A percentile compares a stretch with the other conserved stretches of the same genome.
Evolutionary conservation across 768 basidiomycete genomes (phyloP).

Genomic region (Coprinellus micaceus): DNA sequence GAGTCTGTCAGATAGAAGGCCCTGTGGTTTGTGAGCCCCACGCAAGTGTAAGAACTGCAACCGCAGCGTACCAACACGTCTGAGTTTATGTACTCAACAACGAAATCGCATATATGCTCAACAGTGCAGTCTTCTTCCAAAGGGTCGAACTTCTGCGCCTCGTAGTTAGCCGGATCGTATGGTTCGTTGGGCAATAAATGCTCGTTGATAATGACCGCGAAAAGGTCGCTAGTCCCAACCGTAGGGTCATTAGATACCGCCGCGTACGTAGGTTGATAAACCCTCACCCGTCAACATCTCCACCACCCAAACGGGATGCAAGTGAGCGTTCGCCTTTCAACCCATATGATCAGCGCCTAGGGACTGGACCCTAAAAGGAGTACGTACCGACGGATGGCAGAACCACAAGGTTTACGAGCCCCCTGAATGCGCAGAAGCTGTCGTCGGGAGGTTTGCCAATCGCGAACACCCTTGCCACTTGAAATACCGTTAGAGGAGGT

Average conservation of each 20-base stretch:
- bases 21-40: constrained; percentile 35
- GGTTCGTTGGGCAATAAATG: constrained; percentile 52
- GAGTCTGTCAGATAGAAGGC: constrained; percentile 64
- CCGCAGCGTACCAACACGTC: constrained; percentile 60
- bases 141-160: constrained; percentile 29
- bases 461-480: constrained; percentile 68
- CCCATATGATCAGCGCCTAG: not conserved
- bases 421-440: constrained; percentile 51
- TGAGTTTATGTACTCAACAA: constrained; percentile 81
- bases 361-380: not conserved
- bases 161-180: constrained; percentile 52
- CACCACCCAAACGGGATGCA: constrained; percentile 68
- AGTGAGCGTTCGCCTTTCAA: constrained; percentile 59
- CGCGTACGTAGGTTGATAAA: too few species aligned
- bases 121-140: constrained; percentile 53
- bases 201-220: constrained; percentile 55
- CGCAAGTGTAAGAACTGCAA: not conserved
- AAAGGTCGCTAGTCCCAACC: constrained; percentile 50
- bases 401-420: constrained; percentile 69
- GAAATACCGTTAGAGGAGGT: not conserved
- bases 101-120: constrained; percentile 73
- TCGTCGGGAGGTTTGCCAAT: constrained; percentile 65
- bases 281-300: constrained; percentile 74
- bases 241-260: too few species aligned
- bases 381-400: constrained; percentile 57